Percentiles rank a stretch among this genome's conserved stretches.
Evolutionary conservation across 1,139 yeast species (phyloP).

Genomic region (Taphrina wiesneri): DNA sequence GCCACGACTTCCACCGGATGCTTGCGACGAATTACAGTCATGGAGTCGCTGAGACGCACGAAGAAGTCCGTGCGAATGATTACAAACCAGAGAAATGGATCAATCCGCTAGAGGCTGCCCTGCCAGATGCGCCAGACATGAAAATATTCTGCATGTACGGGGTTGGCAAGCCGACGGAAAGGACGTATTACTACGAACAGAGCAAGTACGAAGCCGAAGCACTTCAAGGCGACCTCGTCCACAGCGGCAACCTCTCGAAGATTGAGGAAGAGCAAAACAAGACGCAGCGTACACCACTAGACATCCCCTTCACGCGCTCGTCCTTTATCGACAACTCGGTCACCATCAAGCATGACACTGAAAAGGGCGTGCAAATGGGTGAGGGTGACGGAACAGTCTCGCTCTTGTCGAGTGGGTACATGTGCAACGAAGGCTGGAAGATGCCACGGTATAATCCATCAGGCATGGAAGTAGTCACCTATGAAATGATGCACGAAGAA

Average conservation of each 20-base stretch:
- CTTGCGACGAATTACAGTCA: constrained; percentile 61
- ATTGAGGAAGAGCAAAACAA: constrained; percentile 13
- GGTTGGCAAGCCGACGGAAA: constrained; percentile 91
- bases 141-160: constrained; percentile 89
- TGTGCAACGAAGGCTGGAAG: constrained; percentile 38
- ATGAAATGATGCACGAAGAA: constrained; percentile 91
- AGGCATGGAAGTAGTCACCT: constrained; percentile 66
- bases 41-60: constrained; percentile 65
- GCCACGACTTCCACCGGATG: constrained; percentile 63
- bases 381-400: constrained; percentile 98
- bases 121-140: constrained; percentile 93
- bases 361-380: constrained; percentile 63
- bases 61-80: constrained; percentile 65
- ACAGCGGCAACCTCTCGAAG: constrained; percentile 38
- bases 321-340: constrained; percentile 32
- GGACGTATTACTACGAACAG: constrained; percentile 83
- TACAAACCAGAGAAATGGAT: constrained; percentile 77
- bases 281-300: constrained; percentile 28
- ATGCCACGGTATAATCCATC: constrained; percentile 73
- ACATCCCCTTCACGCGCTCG: constrained; percentile 27
- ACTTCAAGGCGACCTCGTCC: constrained; percentile 51
- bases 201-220: constrained; percentile 43
- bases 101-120: constrained; percentile 85
- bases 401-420: constrained; percentile 65
- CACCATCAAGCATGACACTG: constrained; percentile 19